These are phyloP conservation scores for Microascus cirrosus DNA, from an alignment of 2,329 filamentous ascomycete genomes.

Conservation along the genomic window DNA sequence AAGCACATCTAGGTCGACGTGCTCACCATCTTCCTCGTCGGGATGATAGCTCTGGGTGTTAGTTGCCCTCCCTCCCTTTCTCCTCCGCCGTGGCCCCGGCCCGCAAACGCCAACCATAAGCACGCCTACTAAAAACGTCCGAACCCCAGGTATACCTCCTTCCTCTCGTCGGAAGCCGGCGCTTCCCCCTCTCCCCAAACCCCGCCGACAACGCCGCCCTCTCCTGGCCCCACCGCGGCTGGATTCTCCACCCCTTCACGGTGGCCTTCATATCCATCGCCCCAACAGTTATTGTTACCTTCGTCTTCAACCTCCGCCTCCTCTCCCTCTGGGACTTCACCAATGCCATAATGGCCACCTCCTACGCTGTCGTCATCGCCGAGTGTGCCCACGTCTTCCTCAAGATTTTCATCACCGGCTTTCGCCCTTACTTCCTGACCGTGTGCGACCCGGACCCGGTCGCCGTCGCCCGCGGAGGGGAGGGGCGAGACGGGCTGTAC, in stretches of 20 bases:
- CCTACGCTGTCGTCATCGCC: conserved; percentile 47
- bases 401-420: conserved; percentile 55
- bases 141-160: conserved; percentile 14
- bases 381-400: conserved; percentile 55
- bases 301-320: conserved; percentile 46
- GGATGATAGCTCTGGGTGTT: conserved; percentile 56
- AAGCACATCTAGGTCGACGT: conserved; percentile 48
- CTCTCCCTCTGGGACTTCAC: conserved; percentile 48
- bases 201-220: conserved; percentile 40
- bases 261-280: conserved; percentile 44
- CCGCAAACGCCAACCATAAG: background rate
- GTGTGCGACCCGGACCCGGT: conserved; percentile 45
- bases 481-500: conserved; percentile 54
- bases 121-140: background rate
- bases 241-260: conserved; percentile 49
- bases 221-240: conserved; percentile 52
- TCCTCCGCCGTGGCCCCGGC: too few relatives aligned
- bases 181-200: conserved; percentile 50
- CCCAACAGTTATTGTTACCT: conserved; percentile 45
- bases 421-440: conserved; percentile 52
- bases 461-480: conserved; percentile 26
- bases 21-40: conserved; percentile 45
- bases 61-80: conserved; percentile 15
- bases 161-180: conserved; percentile 30
- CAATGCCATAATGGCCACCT: conserved; percentile 49